Evolutionary conservation across 1,139 yeast genomes (phyloP).

Genomic region (Candida gigantensis): DNA sequence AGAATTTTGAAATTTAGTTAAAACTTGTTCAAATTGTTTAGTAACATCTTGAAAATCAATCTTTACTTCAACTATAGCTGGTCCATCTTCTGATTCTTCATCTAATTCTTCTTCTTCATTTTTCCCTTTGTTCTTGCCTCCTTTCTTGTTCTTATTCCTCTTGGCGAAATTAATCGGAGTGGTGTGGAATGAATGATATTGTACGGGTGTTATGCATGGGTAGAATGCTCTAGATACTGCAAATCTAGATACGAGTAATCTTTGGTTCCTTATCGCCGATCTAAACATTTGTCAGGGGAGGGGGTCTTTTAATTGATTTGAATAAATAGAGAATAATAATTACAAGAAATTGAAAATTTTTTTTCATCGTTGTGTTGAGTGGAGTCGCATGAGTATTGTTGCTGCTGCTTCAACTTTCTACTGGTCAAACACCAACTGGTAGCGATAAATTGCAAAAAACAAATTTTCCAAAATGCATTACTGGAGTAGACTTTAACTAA

Average conservation of each 20-base stretch:
- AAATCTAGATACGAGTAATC: background rate
- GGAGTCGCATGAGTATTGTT: no score
- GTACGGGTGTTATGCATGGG: background rate
- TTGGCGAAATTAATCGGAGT: conserved; percentile 9
- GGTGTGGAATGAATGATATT: conserved; percentile 3
- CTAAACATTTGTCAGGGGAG: conserved; percentile 8
- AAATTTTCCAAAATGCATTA: no score
- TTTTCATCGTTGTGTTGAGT: background rate
- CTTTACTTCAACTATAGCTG: conserved; percentile 15
- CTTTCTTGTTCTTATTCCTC: conserved; percentile 21
- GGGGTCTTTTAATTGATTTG: background rate
- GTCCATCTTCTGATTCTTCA: conserved; percentile 18
- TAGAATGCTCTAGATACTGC: background rate
- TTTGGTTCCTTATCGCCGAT: conserved; percentile 3
- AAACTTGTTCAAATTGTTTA: conserved; percentile 45
- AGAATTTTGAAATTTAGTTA: conserved; percentile 55
- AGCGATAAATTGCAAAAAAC: no score
- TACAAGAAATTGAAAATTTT: background rate
- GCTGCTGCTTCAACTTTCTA: no score
- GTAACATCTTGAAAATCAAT: conserved; percentile 46
- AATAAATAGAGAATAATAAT: background rate
- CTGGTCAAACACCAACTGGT: no score
- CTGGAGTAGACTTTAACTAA: no score
- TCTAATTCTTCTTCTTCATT: conserved; percentile 19
- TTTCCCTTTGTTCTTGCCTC: conserved; percentile 18